Evolutionary conservation across 73 alveolate species (phyloP), one percentile per base, ranked within the genome.

Genomic region (Halteria grandinella): DNA sequence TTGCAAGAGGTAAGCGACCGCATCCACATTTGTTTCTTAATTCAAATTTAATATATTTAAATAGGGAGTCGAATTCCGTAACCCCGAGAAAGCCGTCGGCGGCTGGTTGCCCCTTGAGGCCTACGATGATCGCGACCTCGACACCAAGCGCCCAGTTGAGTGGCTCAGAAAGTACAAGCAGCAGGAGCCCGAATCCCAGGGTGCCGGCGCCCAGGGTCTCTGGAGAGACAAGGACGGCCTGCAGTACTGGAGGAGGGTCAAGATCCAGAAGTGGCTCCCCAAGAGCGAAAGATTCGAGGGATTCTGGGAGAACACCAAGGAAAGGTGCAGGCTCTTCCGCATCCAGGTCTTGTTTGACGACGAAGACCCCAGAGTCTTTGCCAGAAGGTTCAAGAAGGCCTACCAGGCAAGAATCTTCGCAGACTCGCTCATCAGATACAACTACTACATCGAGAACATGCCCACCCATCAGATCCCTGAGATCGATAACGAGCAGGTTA

Each of bases 401-500:
- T 73, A 88, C 36, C 18, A 48, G 41, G 69, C 80, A 34, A 88
- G 95, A 71, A 88, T 77, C 20, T 76, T 15, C 49, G 95, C 97
- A 8, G 95, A 91, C 50, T 64, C 95, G 10, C 73, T 89, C 34
- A 88, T 89, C 45, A 87, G 89, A 69, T 87, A 91, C 53, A 93
- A 93, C 75, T 93, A 79, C 74, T 93, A 51, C 77, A 90, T 93
- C 39, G 98, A 93, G 44, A 80, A 89, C 31, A 93, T 93, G 98
- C 98, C 98, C 36, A 81, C 92, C 15, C 90, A 93, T 49, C 94
- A 93, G 69, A 87, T 93, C 40, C 90, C 90, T 24, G 94, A 93
- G 70, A 78, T 93, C 10, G 97, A 90, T 71, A 73, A 73, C 27
- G 97, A 90, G 60, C 82, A 90, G 69, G 90, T 91, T 27, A 82